Percentiles rank a stretch among this genome's conserved stretches.
phyloP scores from a whole-genome alignment of 139 green algal species.

The Chlamydomonas sp. region DNA sequence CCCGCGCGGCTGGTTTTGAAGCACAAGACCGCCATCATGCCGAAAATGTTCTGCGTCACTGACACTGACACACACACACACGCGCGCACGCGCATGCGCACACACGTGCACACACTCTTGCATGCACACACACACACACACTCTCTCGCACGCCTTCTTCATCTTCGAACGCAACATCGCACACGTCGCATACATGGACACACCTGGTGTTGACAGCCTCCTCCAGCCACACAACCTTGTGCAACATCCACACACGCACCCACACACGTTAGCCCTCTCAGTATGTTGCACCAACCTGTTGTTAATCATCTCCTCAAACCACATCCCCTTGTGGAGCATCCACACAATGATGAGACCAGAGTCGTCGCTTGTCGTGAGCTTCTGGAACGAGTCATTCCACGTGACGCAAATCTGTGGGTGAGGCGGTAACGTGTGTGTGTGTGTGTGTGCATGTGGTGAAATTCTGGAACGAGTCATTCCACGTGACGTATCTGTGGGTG shows the following conservation, averaged over 20 bases:
- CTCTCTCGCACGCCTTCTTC: too few relatives aligned
- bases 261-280: too few relatives aligned
- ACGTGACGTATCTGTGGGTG: constrained; percentile 52
- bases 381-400: constrained; percentile 73
- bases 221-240: constrained; percentile 74
- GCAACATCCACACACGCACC: constrained; percentile 51
- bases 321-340: constrained; percentile 72
- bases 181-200: background rate
- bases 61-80: too few relatives aligned
- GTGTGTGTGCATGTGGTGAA: constrained; percentile 71
- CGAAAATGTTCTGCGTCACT: too few relatives aligned
- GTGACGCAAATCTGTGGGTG: too few relatives aligned
- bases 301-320: constrained; percentile 89
- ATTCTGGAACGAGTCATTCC: constrained; percentile 72
- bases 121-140: background rate
- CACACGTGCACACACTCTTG: background rate
- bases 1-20: too few relatives aligned
- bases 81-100: too few relatives aligned
- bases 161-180: too few relatives aligned
- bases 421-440: too few relatives aligned
- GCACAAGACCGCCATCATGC: too few relatives aligned
- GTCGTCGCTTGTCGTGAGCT: constrained; percentile 76
- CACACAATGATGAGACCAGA: constrained; percentile 82
- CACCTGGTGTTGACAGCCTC: constrained; percentile 85
- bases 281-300: constrained; percentile 49